These are phyloP conservation scores for Thermothielavioides terrestris DNA, from an alignment of 495 filamentous ascomycete species.

Conservation along the genomic window DNA sequence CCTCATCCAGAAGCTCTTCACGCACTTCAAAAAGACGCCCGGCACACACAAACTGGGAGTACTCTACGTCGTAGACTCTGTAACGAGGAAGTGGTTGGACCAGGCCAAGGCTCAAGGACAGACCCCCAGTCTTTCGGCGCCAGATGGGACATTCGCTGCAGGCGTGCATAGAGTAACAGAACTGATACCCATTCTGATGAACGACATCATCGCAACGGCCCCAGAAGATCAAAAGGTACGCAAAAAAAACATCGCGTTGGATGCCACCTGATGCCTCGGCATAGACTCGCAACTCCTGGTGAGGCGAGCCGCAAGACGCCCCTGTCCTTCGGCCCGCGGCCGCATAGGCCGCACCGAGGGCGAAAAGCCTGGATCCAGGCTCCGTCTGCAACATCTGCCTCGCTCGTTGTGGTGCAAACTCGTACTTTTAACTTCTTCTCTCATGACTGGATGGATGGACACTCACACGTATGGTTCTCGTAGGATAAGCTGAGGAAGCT, in stretches of 20 bases:
- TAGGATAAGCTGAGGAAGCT: conserved; percentile 97
- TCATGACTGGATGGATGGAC: conserved; percentile 20
- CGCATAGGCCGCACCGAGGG: background rate
- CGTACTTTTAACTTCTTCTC: conserved; percentile 2
- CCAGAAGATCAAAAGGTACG: conserved; percentile 99
- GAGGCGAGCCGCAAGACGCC: background rate
- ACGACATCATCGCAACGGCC: conserved; percentile 81
- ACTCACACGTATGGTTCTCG: conserved; percentile 36
- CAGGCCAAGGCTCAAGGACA: conserved; percentile 81
- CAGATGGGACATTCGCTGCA: conserved; percentile 86
- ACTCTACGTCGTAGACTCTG: conserved; percentile 99
- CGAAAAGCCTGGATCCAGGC: background rate
- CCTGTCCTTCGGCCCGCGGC: background rate
- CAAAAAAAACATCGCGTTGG: conserved; percentile 24
- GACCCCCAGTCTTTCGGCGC: conserved; percentile 57
- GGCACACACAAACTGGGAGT: conserved; percentile 95
- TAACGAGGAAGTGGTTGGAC: conserved; percentile 97
- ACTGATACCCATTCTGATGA: conserved; percentile 86
- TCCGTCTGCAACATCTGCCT: background rate
- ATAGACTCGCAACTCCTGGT: background rate
- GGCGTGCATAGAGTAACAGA: conserved; percentile 96
- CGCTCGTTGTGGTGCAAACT: conserved; percentile 1
- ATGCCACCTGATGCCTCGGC: conserved; percentile 3
- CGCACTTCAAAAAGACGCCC: conserved; percentile 93
- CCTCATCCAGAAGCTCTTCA: conserved; percentile 91